Percentiles rank a stretch among this genome's conserved stretches.
These are phyloP conservation scores for Yamadazyma phyllophila DNA, from an alignment of 805 yeast genomes.

Conservation along the genomic window DNA sequence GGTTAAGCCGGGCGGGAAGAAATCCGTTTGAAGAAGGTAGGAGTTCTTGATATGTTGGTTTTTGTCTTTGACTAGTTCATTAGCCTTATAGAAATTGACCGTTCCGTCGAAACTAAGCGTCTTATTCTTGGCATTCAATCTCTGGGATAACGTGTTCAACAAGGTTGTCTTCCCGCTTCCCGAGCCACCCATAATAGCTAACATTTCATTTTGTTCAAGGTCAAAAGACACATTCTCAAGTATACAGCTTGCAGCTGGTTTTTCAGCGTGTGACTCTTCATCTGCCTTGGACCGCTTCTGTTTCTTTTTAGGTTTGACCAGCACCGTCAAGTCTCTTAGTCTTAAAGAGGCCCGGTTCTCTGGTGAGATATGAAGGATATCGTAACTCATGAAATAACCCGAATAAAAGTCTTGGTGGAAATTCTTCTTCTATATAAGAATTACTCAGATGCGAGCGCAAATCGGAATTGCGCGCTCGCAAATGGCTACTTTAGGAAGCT, in stretches of 20 bases:
- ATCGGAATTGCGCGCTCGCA: background rate
- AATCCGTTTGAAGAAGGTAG: conserved; percentile 75
- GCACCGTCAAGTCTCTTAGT: conserved; percentile 20
- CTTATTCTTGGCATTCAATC: conserved; percentile 41
- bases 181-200: conserved; percentile 85
- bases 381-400: conserved; percentile 10
- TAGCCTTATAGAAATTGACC: conserved; percentile 28
- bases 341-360: conserved; percentile 38
- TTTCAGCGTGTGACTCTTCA: conserved; percentile 2
- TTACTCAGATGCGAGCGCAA: background rate
- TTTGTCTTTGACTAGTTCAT: conserved; percentile 2
- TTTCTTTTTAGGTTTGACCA: conserved; percentile 12
- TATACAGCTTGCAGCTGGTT: conserved; percentile 15
- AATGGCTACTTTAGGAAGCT: too few species aligned
- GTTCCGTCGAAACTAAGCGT: conserved; percentile 44
- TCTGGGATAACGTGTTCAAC: conserved; percentile 60
- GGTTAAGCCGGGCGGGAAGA: conserved; percentile 67
- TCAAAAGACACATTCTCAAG: conserved; percentile 53
- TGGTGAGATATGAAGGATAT: conserved; percentile 25
- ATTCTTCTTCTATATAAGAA: too few species aligned
- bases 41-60: conserved; percentile 39
- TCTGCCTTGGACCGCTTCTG: conserved; percentile 3
- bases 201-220: conserved; percentile 56
- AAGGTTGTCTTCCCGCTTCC: conserved; percentile 87
- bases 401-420: too few species aligned